A percentile compares a stretch with the other conserved stretches of the same genome.
Evolutionary conservation across 1,284 basidiomycete genomes (phyloP).

Genomic region (Leccinum pachyderme): DNA sequence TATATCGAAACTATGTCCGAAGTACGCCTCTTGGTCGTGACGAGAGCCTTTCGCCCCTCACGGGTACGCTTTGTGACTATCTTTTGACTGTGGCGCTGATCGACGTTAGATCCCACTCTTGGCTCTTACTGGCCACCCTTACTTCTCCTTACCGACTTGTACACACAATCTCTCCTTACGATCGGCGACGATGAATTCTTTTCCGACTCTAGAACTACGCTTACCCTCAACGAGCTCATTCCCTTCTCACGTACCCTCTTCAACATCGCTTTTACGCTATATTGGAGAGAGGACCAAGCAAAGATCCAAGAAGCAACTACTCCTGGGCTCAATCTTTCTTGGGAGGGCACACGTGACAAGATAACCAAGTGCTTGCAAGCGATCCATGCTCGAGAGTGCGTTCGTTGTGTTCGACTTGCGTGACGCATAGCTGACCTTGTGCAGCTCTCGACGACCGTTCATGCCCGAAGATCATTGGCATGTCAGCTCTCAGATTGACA

Average conservation of each 20-base stretch:
- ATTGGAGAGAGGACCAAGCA: conserved; percentile 66
- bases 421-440: conserved; percentile 3
- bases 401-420: conserved; percentile 6
- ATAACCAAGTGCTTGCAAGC: conserved; percentile 76
- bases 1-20: conserved; percentile 73
- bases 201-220: conserved; percentile 34
- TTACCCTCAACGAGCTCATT: conserved; percentile 81
- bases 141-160: conserved; percentile 80
- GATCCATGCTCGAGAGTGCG: conserved; percentile 86
- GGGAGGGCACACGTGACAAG: conserved; percentile 52
- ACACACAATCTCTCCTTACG: conserved; percentile 83
- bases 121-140: conserved; percentile 62
- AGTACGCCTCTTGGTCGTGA: conserved; percentile 54
- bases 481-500: conserved; percentile 72
- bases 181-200: conserved; percentile 99
- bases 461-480: conserved; percentile 86
- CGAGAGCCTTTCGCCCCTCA: conserved; percentile 40
- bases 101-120: conserved; percentile 42
- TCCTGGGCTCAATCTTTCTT: conserved; percentile 39
- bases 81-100: conserved; percentile 4
- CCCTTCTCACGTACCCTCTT: conserved; percentile 68
- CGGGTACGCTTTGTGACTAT: conserved; percentile 34
- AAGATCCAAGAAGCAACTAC: conserved; percentile 41
- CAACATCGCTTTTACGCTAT: conserved; percentile 79
- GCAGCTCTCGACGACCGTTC: conserved; percentile 79